Evolutionary conservation across 2,329 filamentous ascomycete genomes (phyloP).

Genomic region (Sarocladium strictum): DNA sequence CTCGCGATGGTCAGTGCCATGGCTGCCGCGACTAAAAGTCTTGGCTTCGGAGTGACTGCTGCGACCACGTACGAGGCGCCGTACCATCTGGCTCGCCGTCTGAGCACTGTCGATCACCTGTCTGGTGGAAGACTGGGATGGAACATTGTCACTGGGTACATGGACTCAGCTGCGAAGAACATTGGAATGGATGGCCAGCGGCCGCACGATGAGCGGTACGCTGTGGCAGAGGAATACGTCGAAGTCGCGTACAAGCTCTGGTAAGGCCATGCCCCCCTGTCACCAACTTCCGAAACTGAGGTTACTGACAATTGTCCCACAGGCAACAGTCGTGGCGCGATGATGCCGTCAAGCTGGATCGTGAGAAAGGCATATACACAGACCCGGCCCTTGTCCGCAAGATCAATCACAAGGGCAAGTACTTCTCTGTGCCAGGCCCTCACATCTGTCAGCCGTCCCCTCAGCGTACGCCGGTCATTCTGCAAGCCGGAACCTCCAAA

Average conservation of each 20-base stretch:
- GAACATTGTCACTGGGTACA: slow-evolving; percentile 60
- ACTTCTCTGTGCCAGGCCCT: slow-evolving; percentile 47
- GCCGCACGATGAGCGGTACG: slow-evolving; percentile 45
- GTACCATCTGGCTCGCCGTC: slow-evolving; percentile 58
- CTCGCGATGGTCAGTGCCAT: slow-evolving; percentile 56
- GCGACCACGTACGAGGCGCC: slow-evolving; percentile 65
- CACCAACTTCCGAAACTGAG: neutral
- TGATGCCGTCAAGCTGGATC: slow-evolving; percentile 25
- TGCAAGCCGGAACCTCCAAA: slow-evolving; percentile 55
- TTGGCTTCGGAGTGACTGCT: slow-evolving; percentile 64
- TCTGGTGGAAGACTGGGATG: slow-evolving; percentile 39
- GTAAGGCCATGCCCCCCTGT: slow-evolving; percentile 28
- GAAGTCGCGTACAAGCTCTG: slow-evolving; percentile 55
- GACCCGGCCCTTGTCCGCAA: slow-evolving; percentile 41
- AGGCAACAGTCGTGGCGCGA: slow-evolving; percentile 9
- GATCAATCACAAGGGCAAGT: slow-evolving; percentile 54
- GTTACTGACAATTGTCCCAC: neutral
- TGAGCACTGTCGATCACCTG: slow-evolving; percentile 59
- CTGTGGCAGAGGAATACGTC: slow-evolving; percentile 54
- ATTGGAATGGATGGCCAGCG: slow-evolving; percentile 51
- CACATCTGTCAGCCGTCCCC: slow-evolving; percentile 51
- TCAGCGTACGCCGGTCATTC: slow-evolving; percentile 53
- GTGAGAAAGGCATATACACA: slow-evolving; percentile 38
- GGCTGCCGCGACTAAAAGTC: slow-evolving; percentile 59
- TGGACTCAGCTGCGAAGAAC: slow-evolving; percentile 61